Percentiles rank a stretch among this genome's conserved stretches.
phyloP scores from a whole-genome alignment of 83 land plant genomes.

The Diphasiastrum complanatum region DNA sequence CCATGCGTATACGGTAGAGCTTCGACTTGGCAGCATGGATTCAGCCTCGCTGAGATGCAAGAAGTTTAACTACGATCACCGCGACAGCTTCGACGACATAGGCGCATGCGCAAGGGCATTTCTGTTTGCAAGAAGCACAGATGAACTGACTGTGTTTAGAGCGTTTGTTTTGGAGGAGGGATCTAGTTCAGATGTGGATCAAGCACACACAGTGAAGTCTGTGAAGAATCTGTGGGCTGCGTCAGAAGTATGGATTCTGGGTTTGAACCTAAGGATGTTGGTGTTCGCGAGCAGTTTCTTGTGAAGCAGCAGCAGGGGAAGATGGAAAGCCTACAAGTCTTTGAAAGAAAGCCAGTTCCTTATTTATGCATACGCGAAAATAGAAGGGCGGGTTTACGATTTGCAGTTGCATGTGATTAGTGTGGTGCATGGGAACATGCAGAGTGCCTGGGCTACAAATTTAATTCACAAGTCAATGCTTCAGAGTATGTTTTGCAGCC shows the following conservation, averaged over 20 bases:
- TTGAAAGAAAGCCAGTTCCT: too few species aligned
- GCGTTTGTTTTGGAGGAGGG: slow-evolving; percentile 16
- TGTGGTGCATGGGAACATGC: slow-evolving; percentile 34
- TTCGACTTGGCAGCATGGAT: background rate
- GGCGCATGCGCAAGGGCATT: slow-evolving; percentile 9
- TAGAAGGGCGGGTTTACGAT: slow-evolving; percentile 4
- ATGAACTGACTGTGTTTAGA: slow-evolving; percentile 12
- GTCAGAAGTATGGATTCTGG: background rate
- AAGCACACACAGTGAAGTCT: background rate
- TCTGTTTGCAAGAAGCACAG: slow-evolving; percentile 18
- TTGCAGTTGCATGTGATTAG: slow-evolving; percentile 20
- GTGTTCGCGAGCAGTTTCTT: background rate
- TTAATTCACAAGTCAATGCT: slow-evolving; percentile 23
- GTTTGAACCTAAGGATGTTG: too few species aligned
- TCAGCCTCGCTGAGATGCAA: background rate
- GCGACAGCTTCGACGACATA: slow-evolving; percentile 7
- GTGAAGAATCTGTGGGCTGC: background rate
- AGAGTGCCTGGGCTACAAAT: slow-evolving; percentile 27
- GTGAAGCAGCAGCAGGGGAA: background rate
- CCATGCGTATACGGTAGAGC: slow-evolving; percentile 13
- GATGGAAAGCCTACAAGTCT: background rate
- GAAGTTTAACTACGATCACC: slow-evolving; percentile 7
- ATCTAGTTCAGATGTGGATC: background rate
- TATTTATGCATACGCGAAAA: slow-evolving; percentile 1
- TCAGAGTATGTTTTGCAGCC: too few species aligned